Conservation (phyloP, 129 eudicot genomes). For the Daucus carota region DH1_v3.0 NC_030381.2:41109501-41110000, state of each 20-base stretch:
- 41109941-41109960: background rate
- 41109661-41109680: constrained; percentile 81
- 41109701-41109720: constrained; percentile 86
- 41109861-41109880: background rate
- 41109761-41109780: constrained; percentile 99
- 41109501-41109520: too few species aligned
- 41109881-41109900: background rate
- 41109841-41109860: background rate
- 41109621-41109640: background rate
- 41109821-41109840: background rate
- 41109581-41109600: background rate
- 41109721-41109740: constrained; percentile 58
- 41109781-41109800: constrained; percentile 86
- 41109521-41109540: too few species aligned
- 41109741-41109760: constrained; percentile 94
- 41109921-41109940: background rate
- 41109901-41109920: background rate
- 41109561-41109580: background rate
- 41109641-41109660: background rate
- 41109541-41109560: too few species aligned
- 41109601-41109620: background rate
- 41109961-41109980: background rate
- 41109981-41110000: background rate
- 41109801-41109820: constrained; percentile 33
- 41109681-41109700: constrained; percentile 99